Evolutionary conservation across 768 basidiomycete genomes (phyloP), one percentile per base, ranked within the genome.

Genomic region (Amanita thiersii): DNA sequence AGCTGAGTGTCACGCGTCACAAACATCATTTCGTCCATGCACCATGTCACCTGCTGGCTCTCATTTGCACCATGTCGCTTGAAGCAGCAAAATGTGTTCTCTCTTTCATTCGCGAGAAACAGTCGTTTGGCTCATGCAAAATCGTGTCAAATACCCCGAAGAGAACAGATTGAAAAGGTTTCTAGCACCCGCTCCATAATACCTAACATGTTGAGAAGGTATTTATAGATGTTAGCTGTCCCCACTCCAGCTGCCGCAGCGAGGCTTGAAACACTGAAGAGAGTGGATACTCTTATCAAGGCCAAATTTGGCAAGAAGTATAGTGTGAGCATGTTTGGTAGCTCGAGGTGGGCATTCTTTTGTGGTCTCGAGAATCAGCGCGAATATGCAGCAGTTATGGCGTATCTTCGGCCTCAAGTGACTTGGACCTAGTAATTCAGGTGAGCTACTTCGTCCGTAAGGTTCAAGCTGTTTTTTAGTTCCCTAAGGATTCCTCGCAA

Each of bases 351-450:
- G 23, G 52, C 45, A n/a, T n/a, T n/a, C 6, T 28, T 28, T n/a
- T n/a, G 26, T 28, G 7, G 7, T 28, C 7, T n/a, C 6, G n/a
- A 28, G 26, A n/a, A 7, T 28, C 7, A 28, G n/a, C 47, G 1
- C 26, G 23, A 26, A 18, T 9, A 18, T 37, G 5, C 20, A 14
- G 26, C 37, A 62, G 60, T 18, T 75, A 77, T 51, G 72, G 72
- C 23, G 61, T 68, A 24, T 62, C 66, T 29, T 49, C 55, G 23
- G 30, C 41, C 2, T 47, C 37, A 2, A 73, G 74, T 46, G 76
- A 79, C 50, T 52, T 79, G 34, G 77, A 79, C 50, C 47, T 78
- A 35, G 62, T 74, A 6, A 55, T 81, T 29, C 40, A 75, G 2
- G 78, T 79, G 40, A 44, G 70, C 56, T 8, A 12, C 31, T 24